These are phyloP conservation scores for Wickerhamomyces ciferrii DNA, from an alignment of 805 yeast species.

Conservation along the genomic window DNA sequence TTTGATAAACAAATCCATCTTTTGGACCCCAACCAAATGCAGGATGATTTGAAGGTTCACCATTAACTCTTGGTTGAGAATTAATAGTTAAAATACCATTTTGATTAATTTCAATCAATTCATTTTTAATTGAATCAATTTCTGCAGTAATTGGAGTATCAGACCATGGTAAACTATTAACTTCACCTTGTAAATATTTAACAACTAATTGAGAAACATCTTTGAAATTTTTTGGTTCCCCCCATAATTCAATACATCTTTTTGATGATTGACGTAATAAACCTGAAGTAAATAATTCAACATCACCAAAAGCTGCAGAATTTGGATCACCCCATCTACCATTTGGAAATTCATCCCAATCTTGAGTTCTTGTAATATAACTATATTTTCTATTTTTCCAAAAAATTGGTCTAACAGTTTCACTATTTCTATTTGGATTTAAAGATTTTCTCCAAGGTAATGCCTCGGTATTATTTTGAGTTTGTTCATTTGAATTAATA, in stretches of 20 bases:
- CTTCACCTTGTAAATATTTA: slow-evolving; percentile 64
- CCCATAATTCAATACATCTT: slow-evolving; percentile 85
- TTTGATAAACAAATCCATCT: slow-evolving; percentile 90
- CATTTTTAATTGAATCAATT: slow-evolving; percentile 52
- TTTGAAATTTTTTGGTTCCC: slow-evolving; percentile 54
- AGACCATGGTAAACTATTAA: slow-evolving; percentile 87
- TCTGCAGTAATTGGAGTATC: slow-evolving; percentile 86
- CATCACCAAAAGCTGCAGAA: slow-evolving; percentile 94
- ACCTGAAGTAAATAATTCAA: slow-evolving; percentile 75
- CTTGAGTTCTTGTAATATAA: slow-evolving; percentile 81
- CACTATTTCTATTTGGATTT: slow-evolving; percentile 73
- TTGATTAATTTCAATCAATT: slow-evolving; percentile 58
- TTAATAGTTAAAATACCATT: slow-evolving; percentile 77
- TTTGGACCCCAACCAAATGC: slow-evolving; percentile 94
- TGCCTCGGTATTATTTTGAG: slow-evolving; percentile 22
- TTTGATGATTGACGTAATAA: slow-evolving; percentile 79
- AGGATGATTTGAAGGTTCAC: slow-evolving; percentile 63
- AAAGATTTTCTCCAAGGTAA: slow-evolving; percentile 92
- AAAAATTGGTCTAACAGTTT: slow-evolving; percentile 87
- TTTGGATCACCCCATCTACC: slow-evolving; percentile 99
- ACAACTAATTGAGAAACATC: slow-evolving; percentile 64
- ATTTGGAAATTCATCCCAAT: slow-evolving; percentile 98
- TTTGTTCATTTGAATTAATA: slow-evolving; percentile 29
- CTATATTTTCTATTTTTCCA: slow-evolving; percentile 94
- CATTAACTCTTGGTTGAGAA: slow-evolving; percentile 92